A percentile compares a stretch with the other conserved stretches of the same genome.
Conservation (phyloP, 2,329 filamentous ascomycete species). For the Albophoma yamanashiensis region DNA sequence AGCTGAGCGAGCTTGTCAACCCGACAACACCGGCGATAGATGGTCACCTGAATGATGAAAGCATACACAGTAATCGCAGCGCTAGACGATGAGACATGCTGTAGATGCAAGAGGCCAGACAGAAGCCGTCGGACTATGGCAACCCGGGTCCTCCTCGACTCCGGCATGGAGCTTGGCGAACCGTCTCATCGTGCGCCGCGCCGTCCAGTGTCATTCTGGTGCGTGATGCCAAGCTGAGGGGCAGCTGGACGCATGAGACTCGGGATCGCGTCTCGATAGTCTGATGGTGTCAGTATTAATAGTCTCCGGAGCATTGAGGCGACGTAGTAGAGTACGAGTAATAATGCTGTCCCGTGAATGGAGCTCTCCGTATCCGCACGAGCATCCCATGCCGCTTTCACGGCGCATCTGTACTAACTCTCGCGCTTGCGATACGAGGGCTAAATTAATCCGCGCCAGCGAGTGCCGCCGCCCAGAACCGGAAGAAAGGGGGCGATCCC, state of each 20-base stretch:
- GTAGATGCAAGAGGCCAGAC: neutral
- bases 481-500: neutral
- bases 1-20: neutral
- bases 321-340: too few species aligned
- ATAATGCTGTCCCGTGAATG: too few species aligned
- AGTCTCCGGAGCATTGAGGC: neutral
- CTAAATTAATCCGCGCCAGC: neutral
- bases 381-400: neutral
- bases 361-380: too few species aligned
- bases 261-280: neutral
- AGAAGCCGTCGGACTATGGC: neutral
- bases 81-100: neutral
- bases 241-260: neutral
- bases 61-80: neutral
- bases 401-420: neutral
- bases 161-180: neutral
- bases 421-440: neutral
- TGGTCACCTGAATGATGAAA: neutral
- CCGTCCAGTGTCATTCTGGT: neutral
- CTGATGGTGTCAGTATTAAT: neutral
- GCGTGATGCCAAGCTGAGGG: neutral
- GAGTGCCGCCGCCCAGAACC: neutral
- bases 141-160: neutral
- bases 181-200: neutral
- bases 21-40: neutral